Evolutionary conservation across 768 basidiomycete species (phyloP), one percentile per base, ranked within the genome.

Genomic region (Russula virescens): DNA sequence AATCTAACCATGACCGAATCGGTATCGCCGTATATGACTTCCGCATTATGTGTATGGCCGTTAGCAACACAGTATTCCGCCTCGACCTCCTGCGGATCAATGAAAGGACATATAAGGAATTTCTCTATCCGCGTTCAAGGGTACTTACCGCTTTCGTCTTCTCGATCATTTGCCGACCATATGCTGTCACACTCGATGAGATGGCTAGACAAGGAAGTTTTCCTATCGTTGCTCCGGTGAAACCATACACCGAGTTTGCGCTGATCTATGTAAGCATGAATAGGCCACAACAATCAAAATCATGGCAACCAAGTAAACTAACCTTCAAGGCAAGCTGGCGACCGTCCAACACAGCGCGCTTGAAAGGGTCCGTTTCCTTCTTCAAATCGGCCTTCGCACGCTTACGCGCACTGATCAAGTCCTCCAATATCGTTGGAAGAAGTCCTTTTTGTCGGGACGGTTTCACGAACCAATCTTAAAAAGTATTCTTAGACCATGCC

Each of bases 1-100:
- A 99, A 99, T 68, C 84, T 88, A 52, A 98, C 91, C 97, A 98
- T 99, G 71, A 99, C 95, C 0, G 97, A 99, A 77, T 99, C 97
- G 2, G 97, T 98, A 73, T 99, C 97, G 67, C 97, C 97, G 67
- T 99, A 99, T 66, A 99, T 92, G 71, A 99, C 91, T 69, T 92
- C 85, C 2, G 97, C 95, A 64, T 97, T 86, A 70, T 95, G 84
- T 21, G 82, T 73, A 70, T 89, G 87, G 0, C 94, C 94, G 69
- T 98, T 97, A 14, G 84, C 86, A 14, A 88, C 79, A 53, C 81
- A 89, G 72, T 93, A 98, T 68, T 93, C 85, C 0, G 84, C 81
- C 73, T 98, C 95, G 5, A 98, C 96, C 76, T 91, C 91, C 88
- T 89, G 68, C 18, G 25, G 25, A 11, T 58, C 21, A 59, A 11